Base-by-base conservation (phyloP, 176 grass and related monocot species). In the Cocos nucifera region DNA sequence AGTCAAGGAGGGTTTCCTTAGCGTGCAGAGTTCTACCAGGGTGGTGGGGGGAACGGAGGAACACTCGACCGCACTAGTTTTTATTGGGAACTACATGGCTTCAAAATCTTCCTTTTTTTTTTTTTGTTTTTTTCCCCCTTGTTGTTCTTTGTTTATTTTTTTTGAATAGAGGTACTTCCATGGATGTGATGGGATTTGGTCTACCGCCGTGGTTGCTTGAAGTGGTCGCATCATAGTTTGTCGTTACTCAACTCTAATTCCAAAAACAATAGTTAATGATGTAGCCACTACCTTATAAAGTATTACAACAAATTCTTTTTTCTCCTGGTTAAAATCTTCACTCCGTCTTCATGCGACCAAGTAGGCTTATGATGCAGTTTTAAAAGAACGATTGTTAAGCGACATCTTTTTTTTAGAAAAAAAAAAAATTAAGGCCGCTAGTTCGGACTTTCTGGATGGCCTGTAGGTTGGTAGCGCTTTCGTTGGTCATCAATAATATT, bases 1-100 rank as follows among this genome's bases (percentile, higher is more conserved):
- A 76, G 70, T n/a, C 67, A 68, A 17, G n/a, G 32, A 44, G 44
- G 69, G 72, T 86, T 90, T 86, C 77, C 77, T 82, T 90, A 22
- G 80, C 91, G 80, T 95, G 80, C 73, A 75, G 86, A 75, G 58
- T 82, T 95, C 22, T 50, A 53, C 26, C 54, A 25, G 49, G 22
- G 28, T 63, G 52, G 61, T 67, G 50, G 50, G 69, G 62, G 20
- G 50, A 67, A 62, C 54, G 52, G 15, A 50, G 69, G 57, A 44
- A 68, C 76, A 80, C 73, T 71, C 49, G 52, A 59, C 56, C 53
- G 18, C 49, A 54, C 63, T 58, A 54, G 54, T 61, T 62, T 62
- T 56, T 32, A 56, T 69, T 12, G 66, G 64, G 12, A 69, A n/a
- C 64, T 58, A 48, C 66, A 56, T 52, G 57, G 63, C 62, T 76